Percentiles rank a stretch among this genome's conserved stretches.
Evolutionary conservation across 73 alveolate genomes (phyloP).

Genomic region (Effrenium voratum): DNA sequence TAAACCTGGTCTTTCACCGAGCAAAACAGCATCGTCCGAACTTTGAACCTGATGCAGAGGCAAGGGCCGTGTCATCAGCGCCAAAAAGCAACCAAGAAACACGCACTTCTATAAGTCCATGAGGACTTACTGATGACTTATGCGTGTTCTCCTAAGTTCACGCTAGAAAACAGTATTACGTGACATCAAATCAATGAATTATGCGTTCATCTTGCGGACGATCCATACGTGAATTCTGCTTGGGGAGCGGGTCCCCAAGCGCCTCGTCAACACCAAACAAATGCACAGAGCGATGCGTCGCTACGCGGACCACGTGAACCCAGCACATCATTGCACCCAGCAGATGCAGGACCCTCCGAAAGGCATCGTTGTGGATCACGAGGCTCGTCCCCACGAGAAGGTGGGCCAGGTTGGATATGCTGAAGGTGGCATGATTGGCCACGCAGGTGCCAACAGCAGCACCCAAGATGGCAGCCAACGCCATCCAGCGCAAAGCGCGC

Average conservation of each 20-base stretch:
- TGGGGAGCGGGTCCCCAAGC: not conserved
- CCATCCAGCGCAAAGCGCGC: conserved; percentile 3
- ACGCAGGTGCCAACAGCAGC: not conserved
- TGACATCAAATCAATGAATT: not conserved
- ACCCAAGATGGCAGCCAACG: not conserved
- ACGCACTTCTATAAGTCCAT: too few species aligned
- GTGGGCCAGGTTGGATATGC: not conserved
- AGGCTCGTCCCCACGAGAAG: not conserved
- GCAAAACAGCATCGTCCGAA: too few species aligned
- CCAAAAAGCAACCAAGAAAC: too few species aligned
- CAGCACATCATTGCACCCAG: not conserved
- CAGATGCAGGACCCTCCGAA: not conserved
- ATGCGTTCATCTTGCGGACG: not conserved
- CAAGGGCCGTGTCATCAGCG: too few species aligned
- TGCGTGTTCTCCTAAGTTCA: too few species aligned
- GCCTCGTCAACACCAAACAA: not conserved
- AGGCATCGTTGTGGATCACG: conserved; percentile 1
- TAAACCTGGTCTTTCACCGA: too few species aligned
- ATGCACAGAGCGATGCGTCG: too few species aligned
- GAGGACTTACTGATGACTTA: too few species aligned
- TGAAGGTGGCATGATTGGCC: not conserved
- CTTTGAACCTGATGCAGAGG: too few species aligned
- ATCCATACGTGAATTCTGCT: not conserved
- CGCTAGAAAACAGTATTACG: too few species aligned
- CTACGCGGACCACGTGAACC: not conserved